These are phyloP conservation scores for Platanthera guangdongensis DNA, from an alignment of 106 monocot species.

Conservation along the genomic window DNA sequence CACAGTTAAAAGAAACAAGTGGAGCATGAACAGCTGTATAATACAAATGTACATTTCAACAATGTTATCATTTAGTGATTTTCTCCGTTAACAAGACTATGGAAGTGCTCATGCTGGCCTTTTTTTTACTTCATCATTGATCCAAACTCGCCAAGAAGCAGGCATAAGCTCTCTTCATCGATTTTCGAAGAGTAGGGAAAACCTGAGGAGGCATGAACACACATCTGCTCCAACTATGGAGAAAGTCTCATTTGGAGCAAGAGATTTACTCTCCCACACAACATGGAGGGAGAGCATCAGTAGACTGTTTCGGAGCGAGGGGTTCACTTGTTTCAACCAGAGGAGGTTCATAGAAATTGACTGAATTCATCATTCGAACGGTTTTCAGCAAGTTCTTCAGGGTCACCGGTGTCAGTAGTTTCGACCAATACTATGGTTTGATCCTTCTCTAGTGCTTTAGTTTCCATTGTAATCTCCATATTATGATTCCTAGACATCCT, in stretches of 20 bases:
- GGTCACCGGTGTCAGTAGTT: background rate
- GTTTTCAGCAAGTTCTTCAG: background rate
- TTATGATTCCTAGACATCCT: background rate
- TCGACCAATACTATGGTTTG: background rate
- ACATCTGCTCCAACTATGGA: background rate
- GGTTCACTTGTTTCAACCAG: background rate
- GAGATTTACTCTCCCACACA: slow-evolving; percentile 9
- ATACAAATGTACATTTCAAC: background rate
- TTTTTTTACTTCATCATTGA: background rate
- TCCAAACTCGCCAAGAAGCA: background rate
- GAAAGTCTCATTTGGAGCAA: background rate
- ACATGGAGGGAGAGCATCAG: slow-evolving; percentile 5
- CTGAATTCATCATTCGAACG: background rate
- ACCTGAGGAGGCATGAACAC: background rate
- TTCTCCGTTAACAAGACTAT: background rate
- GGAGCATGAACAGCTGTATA: background rate
- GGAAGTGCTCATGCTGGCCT: background rate
- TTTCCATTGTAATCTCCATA: background rate
- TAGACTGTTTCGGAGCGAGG: slow-evolving; percentile 1
- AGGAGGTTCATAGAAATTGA: background rate
- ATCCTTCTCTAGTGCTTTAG: background rate
- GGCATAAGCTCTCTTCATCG: background rate
- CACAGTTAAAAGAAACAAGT: background rate
- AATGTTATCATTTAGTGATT: background rate
- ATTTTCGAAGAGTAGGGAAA: background rate